Percentiles rank a stretch among this genome's conserved stretches.
phyloP scores from a whole-genome alignment of 768 basidiomycete species.

The Pulveroboletus frians region DNA sequence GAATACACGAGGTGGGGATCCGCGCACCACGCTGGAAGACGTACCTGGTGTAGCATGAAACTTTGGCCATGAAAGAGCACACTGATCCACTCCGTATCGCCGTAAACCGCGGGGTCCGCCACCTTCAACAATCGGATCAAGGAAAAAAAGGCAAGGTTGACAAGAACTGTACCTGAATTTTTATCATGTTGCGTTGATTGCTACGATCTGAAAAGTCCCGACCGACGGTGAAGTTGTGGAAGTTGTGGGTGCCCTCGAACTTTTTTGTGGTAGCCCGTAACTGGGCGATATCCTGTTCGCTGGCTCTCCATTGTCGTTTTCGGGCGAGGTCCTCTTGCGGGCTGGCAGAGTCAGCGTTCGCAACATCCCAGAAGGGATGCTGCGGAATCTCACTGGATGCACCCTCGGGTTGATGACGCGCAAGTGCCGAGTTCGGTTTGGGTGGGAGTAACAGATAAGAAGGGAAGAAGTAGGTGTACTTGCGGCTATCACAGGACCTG shows the following conservation, averaged over 20 bases:
- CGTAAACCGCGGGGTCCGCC: constrained; percentile 81
- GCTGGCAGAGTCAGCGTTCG: constrained; percentile 33
- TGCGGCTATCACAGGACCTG: constrained; percentile 89
- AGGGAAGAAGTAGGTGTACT: constrained; percentile 97
- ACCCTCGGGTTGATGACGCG: constrained; percentile 34
- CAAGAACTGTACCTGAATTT: constrained; percentile 55
- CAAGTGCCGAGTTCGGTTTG: constrained; percentile 64
- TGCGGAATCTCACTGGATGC: constrained; percentile 18
- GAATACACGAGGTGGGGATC: constrained; percentile 20
- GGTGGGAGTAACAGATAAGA: constrained; percentile 91
- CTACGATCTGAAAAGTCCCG: constrained; percentile 80
- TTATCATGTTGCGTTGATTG: constrained; percentile 83
- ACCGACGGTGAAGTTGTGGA: constrained; percentile 94
- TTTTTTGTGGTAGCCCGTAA: constrained; percentile 54
- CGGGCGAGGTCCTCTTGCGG: constrained; percentile 56
- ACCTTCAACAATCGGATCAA: constrained; percentile 41
- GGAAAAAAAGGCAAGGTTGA: neutral
- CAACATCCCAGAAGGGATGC: constrained; percentile 61
- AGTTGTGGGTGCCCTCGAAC: constrained; percentile 91
- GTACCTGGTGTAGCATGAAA: constrained; percentile 97
- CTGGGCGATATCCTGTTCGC: constrained; percentile 45
- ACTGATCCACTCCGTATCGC: constrained; percentile 91
- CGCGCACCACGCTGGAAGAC: constrained; percentile 19
- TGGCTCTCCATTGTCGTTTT: constrained; percentile 69
- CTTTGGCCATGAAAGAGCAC: constrained; percentile 94